Evolutionary conservation across 345 rosid genomes (phyloP), one percentile per base, ranked within the genome.

Genomic region (Salix brachista): DNA sequence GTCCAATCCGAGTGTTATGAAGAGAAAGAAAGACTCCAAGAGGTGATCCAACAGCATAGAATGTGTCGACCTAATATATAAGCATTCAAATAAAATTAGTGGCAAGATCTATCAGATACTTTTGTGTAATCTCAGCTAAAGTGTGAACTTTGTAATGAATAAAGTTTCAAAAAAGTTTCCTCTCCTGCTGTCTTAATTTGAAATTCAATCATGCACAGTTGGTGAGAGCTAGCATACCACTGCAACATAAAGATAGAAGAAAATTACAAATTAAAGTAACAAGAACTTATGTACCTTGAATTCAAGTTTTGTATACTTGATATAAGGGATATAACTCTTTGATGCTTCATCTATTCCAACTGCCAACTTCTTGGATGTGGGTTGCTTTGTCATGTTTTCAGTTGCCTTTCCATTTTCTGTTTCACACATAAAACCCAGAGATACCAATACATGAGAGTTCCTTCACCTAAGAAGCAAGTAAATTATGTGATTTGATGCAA

Each of bases 31-130:
- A 96, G 83, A 93, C 98, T 81, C 99, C 98, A 73, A 96, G 91
- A 77, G 99, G 99, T 23, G 99, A 93, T 79, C 99, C 99, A 84
- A 96, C 99, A 14, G 99, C 99, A 81, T 91, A 96, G 85, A 93
- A 96, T 44, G 99, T 96, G 83, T 96, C 98, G 75, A 96, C 96
- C 99, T 96, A 84, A 84, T 44, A 58, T 44, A 69, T 28, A 67
- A 78, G 67, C 79, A 64, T 69, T 75, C 44, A 69, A 36, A 21
- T 50, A 46, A 80, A 67, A 77, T 78, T 46, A 75, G 54, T 64
- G 39, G 34, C 52, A 75, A 60, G 62, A 58, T 58, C 62, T 56
- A 1, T 58, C 62, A n/a, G 62, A 9, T 58, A 58, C 25, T 58
- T 58, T 58, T 9, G 13, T 58, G 62, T n/a, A n/a, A 13, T 56